Evolutionary conservation across 495 filamentous ascomycete genomes (phyloP), one percentile per base, ranked within the genome.

Genomic region (Penicillium longicatenatum): DNA sequence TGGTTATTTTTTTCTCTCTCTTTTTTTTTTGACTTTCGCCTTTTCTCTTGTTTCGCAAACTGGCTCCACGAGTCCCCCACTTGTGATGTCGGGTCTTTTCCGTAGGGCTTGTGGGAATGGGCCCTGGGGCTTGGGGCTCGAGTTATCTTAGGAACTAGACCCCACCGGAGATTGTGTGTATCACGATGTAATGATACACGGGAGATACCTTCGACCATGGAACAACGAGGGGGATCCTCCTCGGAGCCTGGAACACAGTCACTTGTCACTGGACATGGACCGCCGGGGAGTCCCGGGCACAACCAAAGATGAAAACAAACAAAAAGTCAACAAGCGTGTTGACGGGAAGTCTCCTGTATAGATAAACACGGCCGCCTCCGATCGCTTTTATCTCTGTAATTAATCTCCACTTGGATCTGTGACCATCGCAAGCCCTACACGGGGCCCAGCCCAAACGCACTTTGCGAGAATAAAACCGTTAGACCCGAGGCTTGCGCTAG

Each of bases 401-500:
- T 16, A 14, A 14, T n/a, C 37, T 39, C 37, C 37, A 39, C 37
- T 39, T 39, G 37, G 37, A 39, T 39, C 37, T 39, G 37, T 39
- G 37, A 14, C 31, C 37, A 39, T 39, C 37, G 12, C 16, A 39
- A 39, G 37, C 37, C 37, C 37, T 39, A 39, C 37, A 17, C 31
- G 9, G 31, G 12, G 31, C 26, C 26, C 26, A 14, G 31, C 31
- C 31, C 31, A 17, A 39, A 39, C 14, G 14, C 37, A 17, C 37
- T 39, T 37, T 35, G 31, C 31, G 26, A 29, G 19, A 51, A 51
- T 29, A 42, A 43, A 53, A 43, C 48, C 48, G 48, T 51, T 51
- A 39, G 33, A 51, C 16, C 16, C 48, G 48, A 51, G 48, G 33
- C 48, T 30, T 26, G 45, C 45, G 33, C 48, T 51, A 51, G 48